Conservation (phyloP, 768 basidiomycete species). For the Mycena galopus region DNA sequence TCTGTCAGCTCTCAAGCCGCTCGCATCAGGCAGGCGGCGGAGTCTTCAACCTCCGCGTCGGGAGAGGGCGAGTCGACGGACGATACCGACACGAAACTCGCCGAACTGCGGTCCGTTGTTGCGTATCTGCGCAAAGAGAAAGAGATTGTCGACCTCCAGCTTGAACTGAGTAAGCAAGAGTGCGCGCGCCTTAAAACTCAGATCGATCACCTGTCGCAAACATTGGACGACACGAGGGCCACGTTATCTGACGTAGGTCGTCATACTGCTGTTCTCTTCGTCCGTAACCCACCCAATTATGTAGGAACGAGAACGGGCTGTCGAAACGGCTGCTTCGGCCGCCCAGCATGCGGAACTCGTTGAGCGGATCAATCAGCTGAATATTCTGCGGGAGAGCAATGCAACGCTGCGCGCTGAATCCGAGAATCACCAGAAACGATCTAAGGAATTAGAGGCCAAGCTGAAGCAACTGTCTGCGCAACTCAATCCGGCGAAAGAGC, state of each 20-base stretch:
- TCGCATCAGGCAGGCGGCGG: slow-evolving; percentile 80
- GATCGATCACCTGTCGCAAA: slow-evolving; percentile 78
- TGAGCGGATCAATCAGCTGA: slow-evolving; percentile 89
- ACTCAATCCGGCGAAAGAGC: slow-evolving; percentile 81
- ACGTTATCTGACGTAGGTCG: slow-evolving; percentile 76
- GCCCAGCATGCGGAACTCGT: slow-evolving; percentile 87
- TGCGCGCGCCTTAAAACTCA: slow-evolving; percentile 80
- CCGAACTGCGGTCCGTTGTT: slow-evolving; percentile 83
- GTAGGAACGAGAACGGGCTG: slow-evolving; percentile 88
- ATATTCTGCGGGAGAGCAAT: slow-evolving; percentile 90
- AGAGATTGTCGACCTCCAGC: slow-evolving; percentile 90
- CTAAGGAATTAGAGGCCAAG: slow-evolving; percentile 74
- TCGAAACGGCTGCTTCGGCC: slow-evolving; percentile 77
- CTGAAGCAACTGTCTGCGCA: slow-evolving; percentile 70
- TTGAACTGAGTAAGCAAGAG: slow-evolving; percentile 85
- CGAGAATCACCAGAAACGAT: slow-evolving; percentile 77
- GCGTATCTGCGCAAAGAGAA: slow-evolving; percentile 91
- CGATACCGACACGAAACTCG: slow-evolving; percentile 72
- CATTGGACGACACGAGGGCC: slow-evolving; percentile 76
- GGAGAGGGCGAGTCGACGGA: slow-evolving; percentile 61
- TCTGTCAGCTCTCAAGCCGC: slow-evolving; percentile 86
- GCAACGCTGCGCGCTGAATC: slow-evolving; percentile 84
- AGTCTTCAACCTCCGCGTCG: slow-evolving; percentile 57
- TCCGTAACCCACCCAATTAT: slow-evolving; percentile 14
- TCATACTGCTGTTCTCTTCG: neutral